Base-by-base conservation (phyloP, 1,284 basidiomycete genomes). In the Ganoderma lucidum region DNA sequence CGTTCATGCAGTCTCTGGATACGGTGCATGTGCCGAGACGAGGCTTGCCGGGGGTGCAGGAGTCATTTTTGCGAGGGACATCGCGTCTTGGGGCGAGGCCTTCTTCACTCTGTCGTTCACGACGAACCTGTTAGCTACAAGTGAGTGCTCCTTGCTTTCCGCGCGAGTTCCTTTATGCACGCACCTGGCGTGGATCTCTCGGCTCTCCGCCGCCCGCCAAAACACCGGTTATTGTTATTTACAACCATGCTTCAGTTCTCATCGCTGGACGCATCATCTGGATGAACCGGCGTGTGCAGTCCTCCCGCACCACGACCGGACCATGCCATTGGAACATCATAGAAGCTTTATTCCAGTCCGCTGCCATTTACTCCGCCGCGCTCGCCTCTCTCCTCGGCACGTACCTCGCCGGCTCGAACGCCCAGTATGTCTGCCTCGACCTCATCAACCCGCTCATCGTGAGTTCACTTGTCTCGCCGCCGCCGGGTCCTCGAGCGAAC, bases 81-180 rank as follows among this genome's bases (percentile, higher is more conserved):
- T 73, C 4, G 68, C 70, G 41, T 68, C 72, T 14, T 73, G 72
- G 72, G 66, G 68, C 30, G 66, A 68, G n/a, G 66, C 70, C 10
- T 73, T 73, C 68, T 73, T 73, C 59, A 63, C 70, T 32, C 67
- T 73, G 19, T 73, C 72, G 37, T 67, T 73, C 32, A 67, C 66
- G 6, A 71, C 70, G 5, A 73, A 73, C 63, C 64, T 71, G 17
- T 62, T 73, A 51, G 68, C 70, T 17, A 73, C 72, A 2, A n/a
- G 72, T 73, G 23, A 66, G 72, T 70, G 1, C 28, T 10, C 0
- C 14, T 41, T 42, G 15, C 35, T 3, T 19, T 32, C 17, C n/a
- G 23, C n/a, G 12, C 23, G 51, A 53, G 5, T 17, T 12, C 30
- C 51, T 12, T 10, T 28, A 4, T 53, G 28, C 48, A n/a, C 35